Conservation (phyloP, 352 stramenopile species). For the Phytophthora pistaciae region DNA sequence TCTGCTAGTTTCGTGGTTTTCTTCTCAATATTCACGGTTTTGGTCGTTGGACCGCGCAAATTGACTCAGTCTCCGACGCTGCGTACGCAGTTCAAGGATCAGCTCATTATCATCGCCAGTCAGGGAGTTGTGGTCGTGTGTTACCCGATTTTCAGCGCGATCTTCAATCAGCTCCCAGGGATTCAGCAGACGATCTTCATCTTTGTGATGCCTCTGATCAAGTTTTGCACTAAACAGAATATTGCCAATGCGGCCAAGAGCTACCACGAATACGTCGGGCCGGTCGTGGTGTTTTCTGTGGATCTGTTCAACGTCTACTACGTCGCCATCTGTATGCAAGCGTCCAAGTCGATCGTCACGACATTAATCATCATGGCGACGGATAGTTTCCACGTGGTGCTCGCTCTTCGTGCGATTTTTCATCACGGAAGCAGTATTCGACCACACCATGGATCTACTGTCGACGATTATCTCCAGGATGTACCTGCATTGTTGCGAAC, state of each 20-base stretch:
- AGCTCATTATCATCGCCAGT: constrained; percentile 9
- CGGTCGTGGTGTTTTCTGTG: constrained; percentile 35
- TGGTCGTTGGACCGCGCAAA: background rate
- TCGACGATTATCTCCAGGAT: constrained; percentile 4
- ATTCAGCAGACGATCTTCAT: constrained; percentile 19
- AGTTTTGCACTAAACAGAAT: constrained; percentile 35
- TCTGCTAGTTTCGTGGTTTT: constrained; percentile 15
- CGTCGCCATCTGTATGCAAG: constrained; percentile 37
- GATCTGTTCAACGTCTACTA: constrained; percentile 42
- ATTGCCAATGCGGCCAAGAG: constrained; percentile 18
- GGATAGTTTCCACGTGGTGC: constrained; percentile 9
- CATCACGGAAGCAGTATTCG: background rate
- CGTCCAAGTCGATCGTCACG: constrained; percentile 13
- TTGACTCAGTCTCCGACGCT: background rate
- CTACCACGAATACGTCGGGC: constrained; percentile 21
- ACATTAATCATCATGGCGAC: constrained; percentile 16
- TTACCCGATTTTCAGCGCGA: constrained; percentile 28
- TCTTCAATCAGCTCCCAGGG: constrained; percentile 13
- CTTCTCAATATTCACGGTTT: constrained; percentile 12
- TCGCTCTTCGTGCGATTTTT: constrained; percentile 22
- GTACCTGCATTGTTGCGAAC: background rate
- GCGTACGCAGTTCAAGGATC: constrained; percentile 7
- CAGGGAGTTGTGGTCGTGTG: constrained; percentile 24
- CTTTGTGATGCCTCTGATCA: constrained; percentile 30
- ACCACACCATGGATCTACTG: background rate